Evolutionary conservation across 768 basidiomycete species (phyloP).

Genomic region (Boletus eberwhitei): DNA sequence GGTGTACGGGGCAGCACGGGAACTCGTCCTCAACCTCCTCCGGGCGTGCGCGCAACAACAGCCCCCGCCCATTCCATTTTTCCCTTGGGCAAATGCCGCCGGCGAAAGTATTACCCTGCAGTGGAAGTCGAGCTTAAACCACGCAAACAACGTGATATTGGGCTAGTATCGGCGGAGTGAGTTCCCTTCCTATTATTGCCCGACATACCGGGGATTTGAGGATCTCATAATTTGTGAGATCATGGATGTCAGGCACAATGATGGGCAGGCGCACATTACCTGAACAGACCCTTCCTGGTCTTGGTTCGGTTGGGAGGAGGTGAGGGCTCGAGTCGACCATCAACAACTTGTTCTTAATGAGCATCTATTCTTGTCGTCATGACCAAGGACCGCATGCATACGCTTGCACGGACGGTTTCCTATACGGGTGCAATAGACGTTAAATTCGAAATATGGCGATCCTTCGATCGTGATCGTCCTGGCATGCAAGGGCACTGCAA

Average conservation of each 20-base stretch:
- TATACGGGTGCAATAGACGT: conserved; percentile 8
- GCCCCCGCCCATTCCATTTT: too few species aligned
- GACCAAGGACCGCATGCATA: not conserved
- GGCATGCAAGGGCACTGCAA: not conserved
- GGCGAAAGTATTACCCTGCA: not conserved
- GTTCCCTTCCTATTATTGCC: not conserved
- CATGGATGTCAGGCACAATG: conserved; percentile 17
- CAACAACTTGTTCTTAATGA: not conserved
- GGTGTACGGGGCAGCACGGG: conserved; percentile 4
- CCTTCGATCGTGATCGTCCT: conserved; percentile 19
- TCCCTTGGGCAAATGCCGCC: not conserved
- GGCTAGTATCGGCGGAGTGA: conserved; percentile 1
- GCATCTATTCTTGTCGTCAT: not conserved
- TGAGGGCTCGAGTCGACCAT: conserved; percentile 6
- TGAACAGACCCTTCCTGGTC: not conserved
- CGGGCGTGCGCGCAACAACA: too few species aligned
- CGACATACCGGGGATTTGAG: conserved; percentile 2
- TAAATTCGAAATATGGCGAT: conserved; percentile 5
- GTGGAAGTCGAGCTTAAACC: conserved; percentile 7
- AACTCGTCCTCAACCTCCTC: not conserved
- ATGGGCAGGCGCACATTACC: conserved; percentile 1
- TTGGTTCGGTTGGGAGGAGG: conserved; percentile 5
- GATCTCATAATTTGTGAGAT: conserved; percentile 9
- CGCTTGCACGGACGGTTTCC: not conserved
- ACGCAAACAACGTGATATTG: not conserved